Percentiles rank a stretch among this genome's conserved stretches.
Conservation (phyloP, 2,329 filamentous ascomycete genomes). For the Cercospora nicotianae region DNA sequence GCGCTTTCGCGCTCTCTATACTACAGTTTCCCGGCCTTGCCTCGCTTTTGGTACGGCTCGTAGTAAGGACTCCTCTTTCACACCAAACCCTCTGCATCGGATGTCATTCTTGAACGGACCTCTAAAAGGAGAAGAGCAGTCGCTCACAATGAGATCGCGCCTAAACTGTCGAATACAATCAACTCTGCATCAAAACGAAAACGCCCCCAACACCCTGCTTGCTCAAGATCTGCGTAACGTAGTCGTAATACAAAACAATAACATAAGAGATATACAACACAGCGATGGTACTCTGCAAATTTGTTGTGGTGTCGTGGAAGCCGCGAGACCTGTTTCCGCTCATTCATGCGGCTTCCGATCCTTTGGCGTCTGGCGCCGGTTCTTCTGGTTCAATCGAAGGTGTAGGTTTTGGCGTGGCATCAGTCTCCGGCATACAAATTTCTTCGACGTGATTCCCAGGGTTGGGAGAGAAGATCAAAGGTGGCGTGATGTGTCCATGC, state of each 20-base stretch:
- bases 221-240: slow-evolving; percentile 21
- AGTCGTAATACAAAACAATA: slow-evolving; percentile 21
- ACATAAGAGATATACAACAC: slow-evolving; percentile 15
- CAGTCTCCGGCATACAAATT: slow-evolving; percentile 39
- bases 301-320: slow-evolving; percentile 6
- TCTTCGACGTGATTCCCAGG: slow-evolving; percentile 47
- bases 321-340: slow-evolving; percentile 11
- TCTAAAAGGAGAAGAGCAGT: background rate
- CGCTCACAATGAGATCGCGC: background rate
- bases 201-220: slow-evolving; percentile 37
- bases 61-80: background rate
- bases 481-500: slow-evolving; percentile 49
- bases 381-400: slow-evolving; percentile 37
- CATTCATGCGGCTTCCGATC: slow-evolving; percentile 32
- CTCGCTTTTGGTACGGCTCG: background rate
- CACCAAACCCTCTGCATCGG: background rate
- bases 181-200: slow-evolving; percentile 12
- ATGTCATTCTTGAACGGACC: background rate
- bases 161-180: background rate
- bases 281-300: slow-evolving; percentile 4
- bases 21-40: background rate
- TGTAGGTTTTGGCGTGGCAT: slow-evolving; percentile 42
- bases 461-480: slow-evolving; percentile 50
- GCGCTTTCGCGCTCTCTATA: background rate
- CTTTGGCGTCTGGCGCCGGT: slow-evolving; percentile 43